Base-by-base conservation (phyloP, 2,329 filamentous ascomycete genomes). In the Cryphonectria japonica region DNA sequence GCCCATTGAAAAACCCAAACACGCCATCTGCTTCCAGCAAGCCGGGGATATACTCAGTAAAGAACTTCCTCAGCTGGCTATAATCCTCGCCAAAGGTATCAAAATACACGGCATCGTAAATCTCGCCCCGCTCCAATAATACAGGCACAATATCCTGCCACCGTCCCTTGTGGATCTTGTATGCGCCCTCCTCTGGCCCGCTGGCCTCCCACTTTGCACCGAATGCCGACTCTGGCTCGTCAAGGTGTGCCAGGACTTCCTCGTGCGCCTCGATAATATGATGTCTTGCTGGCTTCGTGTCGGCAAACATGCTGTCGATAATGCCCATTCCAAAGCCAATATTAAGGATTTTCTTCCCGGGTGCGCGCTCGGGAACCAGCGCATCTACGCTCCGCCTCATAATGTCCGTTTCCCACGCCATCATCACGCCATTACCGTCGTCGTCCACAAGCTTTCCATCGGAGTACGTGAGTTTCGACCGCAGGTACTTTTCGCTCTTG, bases 81-180 rank as follows among this genome's bases (percentile, higher is more conserved):
- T 98, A 99, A 74, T 96, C 93, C 82, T 99, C 96, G 8, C 94
- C 96, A 80, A 98, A 98, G 0, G 96, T 99, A 79, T 99, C 96
- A 78, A 98, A 98, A 84, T 98, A 99, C 75, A 99, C 93, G 39
- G 92, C 93, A 78, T 97, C 93, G 77, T 95, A 95, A 16, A 89
- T 83, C 76, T 92, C 87, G 13, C 92, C 92, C 57, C 89, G 82
- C 71, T 89, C 87, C 0, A 95, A 82, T 9, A 97, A 83, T 66
- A 84, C 83, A 0, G 91, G 92, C 22, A 95, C 84, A 0, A 96
- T 82, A 71, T 96, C 92, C 80, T 97, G 94, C 94, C 94, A 97
- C 75, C 85, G 86, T 2, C 94, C 93, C 52, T 87, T 84, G 78
- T 93, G 89, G 34, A 97, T 87, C 76, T 91, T 89, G 81, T 89